Base-by-base conservation (phyloP, 2,329 filamentous ascomycete species). In the Ascocoryne sarcoides region DNA sequence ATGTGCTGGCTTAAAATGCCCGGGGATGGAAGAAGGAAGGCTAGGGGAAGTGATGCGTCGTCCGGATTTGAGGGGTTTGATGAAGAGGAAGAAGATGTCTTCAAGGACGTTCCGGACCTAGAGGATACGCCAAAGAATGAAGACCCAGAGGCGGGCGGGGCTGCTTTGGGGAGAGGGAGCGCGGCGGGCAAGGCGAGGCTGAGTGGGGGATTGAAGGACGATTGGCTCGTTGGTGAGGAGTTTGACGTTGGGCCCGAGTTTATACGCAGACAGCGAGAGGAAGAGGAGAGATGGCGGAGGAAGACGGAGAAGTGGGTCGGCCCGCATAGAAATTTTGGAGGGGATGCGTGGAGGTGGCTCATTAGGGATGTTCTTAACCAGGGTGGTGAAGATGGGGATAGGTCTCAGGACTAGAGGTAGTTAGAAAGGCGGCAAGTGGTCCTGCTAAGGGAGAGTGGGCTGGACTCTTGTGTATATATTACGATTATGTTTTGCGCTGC, bases 191-290 rank as follows among this genome's bases (percentile, higher is more conserved):
- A n/a, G n/a, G n/a, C n/a, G n/a, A n/a, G n/a, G n/a, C n/a, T n/a
- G n/a, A n/a, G n/a, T n/a, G n/a, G n/a, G n/a, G n/a, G n/a, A n/a
- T 62, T 78, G 48, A 76, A 78, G 43, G 83, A 88, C 54, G 83
- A 89, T 56, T 90, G 85, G 73, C 76, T 86, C 36, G 84, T 95
- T 10, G 87, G 87, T 38, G 92, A 98, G 63, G 92, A 98, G 60
- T 98, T 98, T 55, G 92, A 98, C 59, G 87, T 98, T 41, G 92
- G 92, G 0, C 92, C 90, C 3, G 87, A 93, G 61, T 98, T 96
- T 58, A 81, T 96, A 48, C 75, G 82, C 53, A 73, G 89, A 48
- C 90, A 96, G 59, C 75, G 84, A 44, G 87, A 90, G 56, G 92
- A 98, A 64, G 92, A 98, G 65, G 82, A 86, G 35, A 75, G 85